These are phyloP conservation scores for Leucogyrophana mollusca DNA, from an alignment of 768 basidiomycete species.

Conservation along the genomic window DNA sequence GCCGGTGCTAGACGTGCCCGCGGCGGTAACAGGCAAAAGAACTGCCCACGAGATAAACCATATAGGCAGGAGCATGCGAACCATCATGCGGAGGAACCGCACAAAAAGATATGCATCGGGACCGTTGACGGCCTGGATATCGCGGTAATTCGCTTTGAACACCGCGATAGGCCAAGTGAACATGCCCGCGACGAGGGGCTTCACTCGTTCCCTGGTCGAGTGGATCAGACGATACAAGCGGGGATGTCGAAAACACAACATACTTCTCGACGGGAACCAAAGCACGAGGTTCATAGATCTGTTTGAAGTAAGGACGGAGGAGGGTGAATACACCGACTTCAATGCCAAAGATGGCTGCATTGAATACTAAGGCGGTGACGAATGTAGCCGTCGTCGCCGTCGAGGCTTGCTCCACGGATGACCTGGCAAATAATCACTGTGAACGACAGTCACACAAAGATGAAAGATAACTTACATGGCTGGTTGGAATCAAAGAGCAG, in stretches of 20 bases:
- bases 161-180: slow-evolving; percentile 70
- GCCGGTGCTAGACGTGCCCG: slow-evolving; percentile 43
- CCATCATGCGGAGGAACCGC: slow-evolving; percentile 84
- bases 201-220: slow-evolving; percentile 51
- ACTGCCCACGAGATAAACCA: slow-evolving; percentile 89
- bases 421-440: slow-evolving; percentile 27
- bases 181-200: slow-evolving; percentile 46
- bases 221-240: slow-evolving; percentile 2
- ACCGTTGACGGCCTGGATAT: slow-evolving; percentile 69
- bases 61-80: slow-evolving; percentile 80
- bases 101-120: slow-evolving; percentile 94
- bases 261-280: slow-evolving; percentile 51
- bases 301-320: slow-evolving; percentile 79
- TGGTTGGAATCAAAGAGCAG: slow-evolving; percentile 2
- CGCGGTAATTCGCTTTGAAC: slow-evolving; percentile 57
- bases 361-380: slow-evolving; percentile 82
- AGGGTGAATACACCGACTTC: slow-evolving; percentile 82
- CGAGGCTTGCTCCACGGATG: slow-evolving; percentile 38
- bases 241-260: slow-evolving; percentile 19
- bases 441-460: background rate
- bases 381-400: slow-evolving; percentile 78
- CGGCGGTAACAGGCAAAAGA: slow-evolving; percentile 73
- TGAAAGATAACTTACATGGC: slow-evolving; percentile 16
- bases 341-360: slow-evolving; percentile 65
- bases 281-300: slow-evolving; percentile 87